Conservation (phyloP, 108 stramenopile species). For the Discostella pseudostelligera region DNA sequence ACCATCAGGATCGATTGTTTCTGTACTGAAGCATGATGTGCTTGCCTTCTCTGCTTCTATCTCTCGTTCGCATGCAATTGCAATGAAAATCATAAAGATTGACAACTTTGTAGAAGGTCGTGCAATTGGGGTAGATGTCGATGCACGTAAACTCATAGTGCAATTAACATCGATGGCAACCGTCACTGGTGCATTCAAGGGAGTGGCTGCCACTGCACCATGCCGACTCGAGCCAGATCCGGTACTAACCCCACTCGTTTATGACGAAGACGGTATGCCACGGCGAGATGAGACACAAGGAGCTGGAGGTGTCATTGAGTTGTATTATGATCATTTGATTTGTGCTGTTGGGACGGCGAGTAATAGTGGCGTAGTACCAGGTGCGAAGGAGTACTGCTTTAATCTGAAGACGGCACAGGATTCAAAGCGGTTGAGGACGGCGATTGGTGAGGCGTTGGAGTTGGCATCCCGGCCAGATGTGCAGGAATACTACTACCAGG, state of each 20-base stretch:
- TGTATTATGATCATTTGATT: constrained; percentile 53
- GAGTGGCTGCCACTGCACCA: constrained; percentile 28
- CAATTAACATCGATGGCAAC: constrained; percentile 48
- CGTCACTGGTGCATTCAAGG: constrained; percentile 45
- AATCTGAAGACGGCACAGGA: constrained; percentile 52
- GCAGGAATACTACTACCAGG: constrained; percentile 45
- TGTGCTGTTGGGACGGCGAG: constrained; percentile 55
- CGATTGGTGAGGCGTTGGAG: constrained; percentile 51
- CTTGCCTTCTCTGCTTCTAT: background rate
- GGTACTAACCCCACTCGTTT: constrained; percentile 25
- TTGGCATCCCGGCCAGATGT: constrained; percentile 49
- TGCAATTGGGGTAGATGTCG: constrained; percentile 43
- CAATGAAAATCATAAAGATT: constrained; percentile 34
- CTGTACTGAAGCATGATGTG: background rate
- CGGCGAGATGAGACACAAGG: constrained; percentile 28
- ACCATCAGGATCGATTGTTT: no score
- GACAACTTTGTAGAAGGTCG: constrained; percentile 54
- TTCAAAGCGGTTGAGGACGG: constrained; percentile 47
- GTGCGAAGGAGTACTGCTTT: constrained; percentile 50
- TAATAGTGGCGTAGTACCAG: constrained; percentile 39
- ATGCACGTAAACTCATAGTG: constrained; percentile 35
- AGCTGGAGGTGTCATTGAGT: constrained; percentile 39
- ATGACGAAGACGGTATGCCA: constrained; percentile 21
- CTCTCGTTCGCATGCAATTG: background rate
- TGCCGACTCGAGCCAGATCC: constrained; percentile 44